Evolutionary conservation across 2,329 filamentous ascomycete species (phyloP), one percentile per base, ranked within the genome.

Genomic region (Ascomycota sp.): DNA sequence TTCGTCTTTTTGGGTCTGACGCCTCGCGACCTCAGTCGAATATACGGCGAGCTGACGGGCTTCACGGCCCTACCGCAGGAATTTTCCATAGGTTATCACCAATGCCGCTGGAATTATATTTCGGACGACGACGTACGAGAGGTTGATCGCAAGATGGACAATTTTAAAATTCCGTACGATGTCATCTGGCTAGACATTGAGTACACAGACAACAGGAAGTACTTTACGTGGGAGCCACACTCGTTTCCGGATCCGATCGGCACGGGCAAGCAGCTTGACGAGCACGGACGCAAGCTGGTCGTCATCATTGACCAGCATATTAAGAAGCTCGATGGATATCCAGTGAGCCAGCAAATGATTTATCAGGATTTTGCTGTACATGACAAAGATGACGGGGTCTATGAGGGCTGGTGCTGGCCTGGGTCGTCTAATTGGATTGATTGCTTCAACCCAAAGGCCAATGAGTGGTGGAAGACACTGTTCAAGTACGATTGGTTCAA

Each of bases 171-270:
- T 32, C 89, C 89, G 0, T 98, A 95, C 56, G 89, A 98, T 53
- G 80, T 95, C 38, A 98, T 98, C 44, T 98, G 89, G 89, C 72
- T 98, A 12, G 89, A 98, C 44, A 81, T 98, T 40, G 89, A 98
- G 56, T 98, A 95, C 52, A 91, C 85, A 0, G 80, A 98, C 35
- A 83, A 78, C 51, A 86, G 89, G 56, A 91, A 93, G 57, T 98
- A 98, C 59, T 98, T 98, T 50, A 94, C 85, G 1, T 98, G 83
- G 80, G 86, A 98, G 44, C 68, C 74, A 13, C 65, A 92, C 45
- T 89, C 75, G 29, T 98, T 98, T 53, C 65, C 71, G 10, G 73
- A 95, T 41, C 85, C 89, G 0, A 68, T 78, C 29, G 68, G 69
- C 29, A 98, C 95, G 83, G 73, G 81, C 40, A 63, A 93, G 50